Evolutionary conservation across 495 filamentous ascomycete species (phyloP).

Genomic region (Xylaria castorea): DNA sequence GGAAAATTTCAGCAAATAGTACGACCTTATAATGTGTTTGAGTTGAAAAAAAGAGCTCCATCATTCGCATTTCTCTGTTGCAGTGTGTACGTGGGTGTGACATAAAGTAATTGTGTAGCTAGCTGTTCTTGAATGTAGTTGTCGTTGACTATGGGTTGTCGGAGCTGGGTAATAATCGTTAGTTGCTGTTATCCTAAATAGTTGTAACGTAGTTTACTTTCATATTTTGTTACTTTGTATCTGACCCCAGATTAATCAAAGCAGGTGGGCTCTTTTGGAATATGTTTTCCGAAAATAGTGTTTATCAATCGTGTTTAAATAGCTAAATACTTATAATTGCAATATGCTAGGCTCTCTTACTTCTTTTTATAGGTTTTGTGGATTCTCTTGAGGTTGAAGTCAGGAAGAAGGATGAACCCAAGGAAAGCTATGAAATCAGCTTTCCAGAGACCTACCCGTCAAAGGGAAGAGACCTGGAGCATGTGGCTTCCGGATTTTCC

Average conservation of each 20-base stretch:
- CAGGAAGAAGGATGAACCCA: neutral
- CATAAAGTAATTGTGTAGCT: no score
- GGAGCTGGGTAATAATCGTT: no score
- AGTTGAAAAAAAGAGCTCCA: no score
- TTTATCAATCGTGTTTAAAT: neutral
- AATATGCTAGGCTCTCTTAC: neutral
- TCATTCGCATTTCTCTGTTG: no score
- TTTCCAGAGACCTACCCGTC: neutral
- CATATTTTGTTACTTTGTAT: neutral
- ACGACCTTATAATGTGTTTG: no score
- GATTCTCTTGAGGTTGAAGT: neutral
- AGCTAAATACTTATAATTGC: neutral
- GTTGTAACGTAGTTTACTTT: neutral
- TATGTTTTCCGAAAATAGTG: neutral
- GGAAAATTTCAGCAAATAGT: no score
- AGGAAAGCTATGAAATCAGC: neutral
- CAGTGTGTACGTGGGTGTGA: no score
- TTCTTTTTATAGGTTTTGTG: neutral
- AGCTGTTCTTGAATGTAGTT: no score
- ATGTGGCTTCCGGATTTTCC: neutral
- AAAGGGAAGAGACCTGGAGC: neutral
- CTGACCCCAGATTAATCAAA: neutral
- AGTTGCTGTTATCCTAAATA: neutral
- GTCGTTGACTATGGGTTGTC: no score
- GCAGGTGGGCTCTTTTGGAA: neutral